Percentiles rank a stretch among this genome's conserved stretches.
Conservation (phyloP, 1,139 yeast genomes). For the Diutina sp. region DNA sequence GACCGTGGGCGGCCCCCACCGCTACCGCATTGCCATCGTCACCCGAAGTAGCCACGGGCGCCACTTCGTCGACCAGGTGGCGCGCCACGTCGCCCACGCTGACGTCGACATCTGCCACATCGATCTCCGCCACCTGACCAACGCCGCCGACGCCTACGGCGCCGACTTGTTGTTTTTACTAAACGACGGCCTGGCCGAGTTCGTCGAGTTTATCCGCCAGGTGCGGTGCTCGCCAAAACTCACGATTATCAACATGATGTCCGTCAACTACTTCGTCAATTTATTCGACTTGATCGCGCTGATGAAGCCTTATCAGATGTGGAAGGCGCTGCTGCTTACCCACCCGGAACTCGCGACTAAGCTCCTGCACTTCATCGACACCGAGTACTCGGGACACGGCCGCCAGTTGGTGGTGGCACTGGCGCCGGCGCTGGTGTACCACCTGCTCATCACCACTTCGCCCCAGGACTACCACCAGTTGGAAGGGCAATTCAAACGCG, state of each 20-base stretch:
- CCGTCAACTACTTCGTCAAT: conserved; percentile 27
- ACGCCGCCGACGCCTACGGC: conserved; percentile 3
- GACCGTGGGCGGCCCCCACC: conserved; percentile 10
- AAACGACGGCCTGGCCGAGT: conserved; percentile 26
- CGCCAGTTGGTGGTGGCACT: not conserved
- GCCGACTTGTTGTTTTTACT: conserved; percentile 20
- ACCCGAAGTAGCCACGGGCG: conserved; percentile 10
- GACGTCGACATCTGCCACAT: not conserved
- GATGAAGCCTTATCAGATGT: conserved; percentile 24
- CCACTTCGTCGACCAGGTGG: conserved; percentile 8
- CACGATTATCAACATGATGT: conserved; percentile 27
- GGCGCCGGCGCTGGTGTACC: conserved; percentile 2
- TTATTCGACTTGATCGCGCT: conserved; percentile 23
- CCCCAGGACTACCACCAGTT: not conserved
- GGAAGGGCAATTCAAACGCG: not conserved
- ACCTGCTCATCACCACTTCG: not conserved
- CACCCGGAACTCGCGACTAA: not conserved
- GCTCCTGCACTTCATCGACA: not conserved
- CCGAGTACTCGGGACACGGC: not conserved
- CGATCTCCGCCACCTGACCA: not conserved
- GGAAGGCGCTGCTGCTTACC: conserved; percentile 23
- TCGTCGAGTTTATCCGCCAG: conserved; percentile 14
- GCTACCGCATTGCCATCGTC: conserved; percentile 5
- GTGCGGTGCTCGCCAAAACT: conserved; percentile 13
- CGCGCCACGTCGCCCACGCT: not conserved